Percentiles rank a stretch among this genome's conserved stretches.
Evolutionary conservation across 1,284 basidiomycete species (phyloP).

Genomic region (Ganoderma lucidum): DNA sequence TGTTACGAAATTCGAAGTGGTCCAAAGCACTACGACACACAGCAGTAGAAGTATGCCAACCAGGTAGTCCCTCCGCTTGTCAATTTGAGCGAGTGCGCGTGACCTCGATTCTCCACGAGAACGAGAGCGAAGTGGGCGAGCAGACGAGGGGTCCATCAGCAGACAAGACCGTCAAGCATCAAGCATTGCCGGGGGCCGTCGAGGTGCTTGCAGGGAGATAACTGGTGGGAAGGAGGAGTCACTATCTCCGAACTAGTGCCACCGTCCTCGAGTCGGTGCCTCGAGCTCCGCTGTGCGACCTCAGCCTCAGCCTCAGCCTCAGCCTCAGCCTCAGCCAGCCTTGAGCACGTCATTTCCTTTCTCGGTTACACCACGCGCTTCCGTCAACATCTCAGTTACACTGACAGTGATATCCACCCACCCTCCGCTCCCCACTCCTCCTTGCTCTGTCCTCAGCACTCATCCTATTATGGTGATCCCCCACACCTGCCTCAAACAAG

Average conservation of each 20-base stretch:
- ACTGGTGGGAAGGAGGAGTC: not conserved
- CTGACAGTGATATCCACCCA: not conserved
- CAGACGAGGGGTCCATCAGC: slow-evolving; percentile 25
- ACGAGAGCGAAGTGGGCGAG: slow-evolving; percentile 20
- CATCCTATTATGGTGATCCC: slow-evolving; percentile 21
- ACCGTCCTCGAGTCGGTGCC: too few species aligned
- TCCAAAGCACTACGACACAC: slow-evolving; percentile 88
- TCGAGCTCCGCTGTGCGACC: too few species aligned
- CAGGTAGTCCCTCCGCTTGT: slow-evolving; percentile 61
- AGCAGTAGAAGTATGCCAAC: slow-evolving; percentile 79
- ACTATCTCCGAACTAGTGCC: not conserved
- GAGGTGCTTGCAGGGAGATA: not conserved
- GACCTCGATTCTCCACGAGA: slow-evolving; percentile 31
- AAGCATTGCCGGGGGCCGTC: not conserved
- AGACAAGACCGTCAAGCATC: slow-evolving; percentile 8
- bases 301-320: too few species aligned
- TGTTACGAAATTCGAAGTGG: slow-evolving; percentile 78
- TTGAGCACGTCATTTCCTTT: slow-evolving; percentile 21
- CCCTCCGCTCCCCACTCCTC: not conserved
- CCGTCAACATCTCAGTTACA: too few species aligned
- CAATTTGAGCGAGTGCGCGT: slow-evolving; percentile 22
- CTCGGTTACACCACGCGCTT: slow-evolving; percentile 3
- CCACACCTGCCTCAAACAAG: not conserved
- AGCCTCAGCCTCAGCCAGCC: too few species aligned
- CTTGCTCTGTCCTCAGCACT: not conserved